Evolutionary conservation across 805 yeast genomes (phyloP).

Genomic region (Citeromyces nyonsensis): DNA sequence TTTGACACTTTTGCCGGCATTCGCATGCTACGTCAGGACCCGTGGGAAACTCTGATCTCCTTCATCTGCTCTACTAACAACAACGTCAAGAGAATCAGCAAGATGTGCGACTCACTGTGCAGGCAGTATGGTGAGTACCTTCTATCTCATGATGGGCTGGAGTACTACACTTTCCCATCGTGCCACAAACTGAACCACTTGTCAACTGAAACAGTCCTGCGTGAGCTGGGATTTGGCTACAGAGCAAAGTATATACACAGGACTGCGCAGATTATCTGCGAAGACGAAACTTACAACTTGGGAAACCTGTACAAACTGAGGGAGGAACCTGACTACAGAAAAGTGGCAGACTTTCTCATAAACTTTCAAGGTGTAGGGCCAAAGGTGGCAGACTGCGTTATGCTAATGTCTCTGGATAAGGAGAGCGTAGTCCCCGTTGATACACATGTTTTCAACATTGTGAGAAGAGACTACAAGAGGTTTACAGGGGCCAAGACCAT

Average conservation of each 20-base stretch:
- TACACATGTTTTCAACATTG: constrained; percentile 88
- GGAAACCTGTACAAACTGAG: constrained; percentile 19
- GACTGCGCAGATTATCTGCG: constrained; percentile 47
- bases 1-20: constrained; percentile 41
- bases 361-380: constrained; percentile 87
- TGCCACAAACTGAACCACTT: constrained; percentile 31
- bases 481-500: constrained; percentile 16
- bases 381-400: constrained; percentile 94
- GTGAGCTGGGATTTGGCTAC: constrained; percentile 67
- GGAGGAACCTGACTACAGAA: constrained; percentile 25
- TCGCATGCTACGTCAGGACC: constrained; percentile 81
- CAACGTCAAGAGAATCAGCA: constrained; percentile 83
- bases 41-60: constrained; percentile 88
- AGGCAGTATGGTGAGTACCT: constrained; percentile 51
- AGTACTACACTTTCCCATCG: constrained; percentile 61
- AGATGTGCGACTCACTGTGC: constrained; percentile 79
- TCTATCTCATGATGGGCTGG: constrained; percentile 31
- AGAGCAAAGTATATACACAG: constrained; percentile 76
- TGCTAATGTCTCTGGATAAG: constrained; percentile 79
- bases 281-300: constrained; percentile 10
- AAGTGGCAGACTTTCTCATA: constrained; percentile 42
- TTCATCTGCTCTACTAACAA: constrained; percentile 95
- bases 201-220: constrained; percentile 17
- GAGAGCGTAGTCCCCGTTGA: constrained; percentile 88
- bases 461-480: constrained; percentile 58